Conservation (phyloP, 2,329 filamentous ascomycete genomes). For the Colletotrichum cuscutae region DNA sequence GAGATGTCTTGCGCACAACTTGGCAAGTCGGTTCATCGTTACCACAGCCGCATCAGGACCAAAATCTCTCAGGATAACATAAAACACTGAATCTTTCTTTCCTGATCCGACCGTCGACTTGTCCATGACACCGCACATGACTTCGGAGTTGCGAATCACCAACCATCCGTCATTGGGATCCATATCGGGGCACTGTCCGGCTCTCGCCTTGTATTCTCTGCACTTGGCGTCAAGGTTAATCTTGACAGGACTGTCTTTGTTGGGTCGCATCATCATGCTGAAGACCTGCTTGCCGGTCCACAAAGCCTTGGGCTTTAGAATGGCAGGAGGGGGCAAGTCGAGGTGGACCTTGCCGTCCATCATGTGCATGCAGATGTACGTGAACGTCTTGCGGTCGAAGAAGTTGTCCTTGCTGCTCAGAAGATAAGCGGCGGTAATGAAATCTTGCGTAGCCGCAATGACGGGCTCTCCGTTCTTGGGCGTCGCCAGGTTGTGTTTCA, state of each 20-base stretch:
- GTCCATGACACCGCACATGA: constrained; percentile 98
- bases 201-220: constrained; percentile 77
- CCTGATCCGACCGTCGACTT: constrained; percentile 97
- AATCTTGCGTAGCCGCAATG: constrained; percentile 99
- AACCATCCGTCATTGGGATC: constrained; percentile 91
- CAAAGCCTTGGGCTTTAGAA: constrained; percentile 84
- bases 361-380: constrained; percentile 94
- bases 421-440: constrained; percentile 94
- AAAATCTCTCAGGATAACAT: constrained; percentile 94
- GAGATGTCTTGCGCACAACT: constrained; percentile 87
- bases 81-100: constrained; percentile 98
- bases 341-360: constrained; percentile 81
- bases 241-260: constrained; percentile 81
- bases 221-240: constrained; percentile 96
- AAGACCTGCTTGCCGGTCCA: constrained; percentile 99
- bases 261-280: constrained; percentile 89
- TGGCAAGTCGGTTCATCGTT: constrained; percentile 94
- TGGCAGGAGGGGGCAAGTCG: constrained; percentile 86
- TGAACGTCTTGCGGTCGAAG: constrained; percentile 88
- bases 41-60: constrained; percentile 88
- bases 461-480: constrained; percentile 98
- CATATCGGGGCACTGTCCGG: constrained; percentile 72
- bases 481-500: constrained; percentile 94
- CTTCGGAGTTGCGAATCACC: constrained; percentile 93
- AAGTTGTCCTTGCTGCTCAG: constrained; percentile 94